Conservation (phyloP, 1,139 yeast genomes). For the Geotrichum siamense region DNA sequence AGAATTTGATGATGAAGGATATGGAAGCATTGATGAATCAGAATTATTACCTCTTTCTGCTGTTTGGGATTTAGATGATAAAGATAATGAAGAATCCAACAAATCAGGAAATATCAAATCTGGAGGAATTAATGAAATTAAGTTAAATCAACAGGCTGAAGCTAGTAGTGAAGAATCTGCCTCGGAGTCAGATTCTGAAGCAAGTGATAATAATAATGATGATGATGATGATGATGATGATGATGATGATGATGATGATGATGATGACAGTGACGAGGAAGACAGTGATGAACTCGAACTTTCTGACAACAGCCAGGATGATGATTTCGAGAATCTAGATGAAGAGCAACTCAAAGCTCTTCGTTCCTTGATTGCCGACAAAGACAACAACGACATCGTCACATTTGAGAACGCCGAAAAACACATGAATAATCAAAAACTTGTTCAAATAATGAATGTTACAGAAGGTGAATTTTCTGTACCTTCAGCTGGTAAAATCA, state of each 20-base stretch:
- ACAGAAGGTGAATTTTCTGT: slow-evolving; percentile 67
- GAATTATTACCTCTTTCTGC: slow-evolving; percentile 72
- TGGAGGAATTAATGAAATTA: slow-evolving; percentile 11
- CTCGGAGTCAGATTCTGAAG: slow-evolving; percentile 30
- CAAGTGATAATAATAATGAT: slow-evolving; percentile 28
- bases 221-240: slow-evolving; percentile 31
- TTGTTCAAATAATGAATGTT: slow-evolving; percentile 43
- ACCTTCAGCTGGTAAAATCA: slow-evolving; percentile 29
- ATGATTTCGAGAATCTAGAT: slow-evolving; percentile 27
- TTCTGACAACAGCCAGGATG: slow-evolving; percentile 17
- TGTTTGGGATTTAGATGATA: slow-evolving; percentile 81
- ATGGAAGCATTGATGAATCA: slow-evolving; percentile 54
- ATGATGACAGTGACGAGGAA: slow-evolving; percentile 22
- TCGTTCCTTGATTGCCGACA: slow-evolving; percentile 23
- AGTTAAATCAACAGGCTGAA: slow-evolving; percentile 25
- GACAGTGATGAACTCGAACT: slow-evolving; percentile 27
- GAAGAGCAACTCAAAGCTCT: slow-evolving; percentile 24
- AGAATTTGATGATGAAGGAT: slow-evolving; percentile 37
- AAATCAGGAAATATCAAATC: slow-evolving; percentile 18
- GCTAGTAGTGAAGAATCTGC: slow-evolving; percentile 21
- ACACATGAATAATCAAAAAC: slow-evolving; percentile 21
- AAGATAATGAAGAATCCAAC: slow-evolving; percentile 28
- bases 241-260: slow-evolving; percentile 34
- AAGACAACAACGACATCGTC: slow-evolving; percentile 11
- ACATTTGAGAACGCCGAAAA: slow-evolving; percentile 17